Base-by-base conservation (phyloP, 2,329 filamentous ascomycete species). In the Ophiocordyceps sinensis region DNA sequence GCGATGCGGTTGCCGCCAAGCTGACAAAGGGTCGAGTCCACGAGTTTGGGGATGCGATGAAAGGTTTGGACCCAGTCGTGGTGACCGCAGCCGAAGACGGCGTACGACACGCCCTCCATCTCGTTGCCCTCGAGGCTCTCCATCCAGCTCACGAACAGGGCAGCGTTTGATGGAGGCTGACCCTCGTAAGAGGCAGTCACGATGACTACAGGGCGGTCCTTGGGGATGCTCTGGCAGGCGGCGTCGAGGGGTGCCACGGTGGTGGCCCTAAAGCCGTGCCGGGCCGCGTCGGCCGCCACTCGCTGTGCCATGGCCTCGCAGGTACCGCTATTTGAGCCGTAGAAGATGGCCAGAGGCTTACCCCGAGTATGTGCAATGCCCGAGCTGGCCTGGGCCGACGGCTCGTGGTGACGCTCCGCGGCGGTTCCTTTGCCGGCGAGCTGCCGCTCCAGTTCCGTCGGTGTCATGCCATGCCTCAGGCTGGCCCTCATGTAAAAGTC, bases 111-210 rank as follows among this genome's bases (percentile, higher is more conserved):
- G 8, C 67, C 70, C 9, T 73, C 61, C 19, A 83, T 54, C 39
- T 70, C 63, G 4, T 69, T 60, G 9, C 61, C 66, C 42, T 70
- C 62, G 11, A 73, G 60, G 12, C 52, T 63, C 47, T 76, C 66
- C 6, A 86, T 56, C 82, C 82, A 87, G 15, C 68, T 62, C 21
- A 79, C 70, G 50, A 87, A 87, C 38, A 75, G 68, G 0, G 64
- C 68, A 0, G 82, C 83, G 45, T 88, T 86, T 45, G 85, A 79
- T 0, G 82, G 75, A 0, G 83, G 79, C 41, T 83, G 69, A 1
- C 83, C 83, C 51, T 88, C 82, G 49, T 87, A 88, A 1, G 76
- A 79, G 0, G 82, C 72, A 0, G 77, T 78, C 46, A 88, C 68
- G 38, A 87, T 68, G 21, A 85, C 62, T 0, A 82, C 67, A 0